phyloP scores from a whole-genome alignment of 1,284 basidiomycete species.

The Violaceomyces palustris region DNA sequence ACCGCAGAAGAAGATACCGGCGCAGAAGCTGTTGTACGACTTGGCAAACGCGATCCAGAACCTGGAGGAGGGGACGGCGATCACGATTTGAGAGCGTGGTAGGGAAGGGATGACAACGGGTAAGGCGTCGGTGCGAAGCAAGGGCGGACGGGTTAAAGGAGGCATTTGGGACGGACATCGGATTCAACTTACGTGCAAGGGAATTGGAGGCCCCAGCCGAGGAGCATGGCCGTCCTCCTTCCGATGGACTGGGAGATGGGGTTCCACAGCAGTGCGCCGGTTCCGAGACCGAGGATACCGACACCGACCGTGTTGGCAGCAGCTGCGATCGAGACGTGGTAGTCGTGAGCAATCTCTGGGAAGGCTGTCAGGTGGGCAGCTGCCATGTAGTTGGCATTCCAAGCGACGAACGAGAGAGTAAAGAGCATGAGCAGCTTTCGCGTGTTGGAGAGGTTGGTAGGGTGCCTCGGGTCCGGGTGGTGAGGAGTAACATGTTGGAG shows the following conservation, averaged over 20 bases:
- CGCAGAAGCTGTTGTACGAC: slow-evolving; percentile 24
- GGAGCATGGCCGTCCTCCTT: slow-evolving; percentile 49
- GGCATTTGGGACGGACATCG: too few species aligned
- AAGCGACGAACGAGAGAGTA: slow-evolving; percentile 37
- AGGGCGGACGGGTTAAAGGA: too few species aligned
- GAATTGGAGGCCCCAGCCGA: slow-evolving; percentile 51
- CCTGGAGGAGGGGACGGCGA: too few species aligned
- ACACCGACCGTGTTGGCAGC: slow-evolving; percentile 53
- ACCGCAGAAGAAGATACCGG: slow-evolving; percentile 32
- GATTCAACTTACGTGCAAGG: too few species aligned
- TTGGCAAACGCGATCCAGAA: slow-evolving; percentile 49
- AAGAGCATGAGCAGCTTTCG: slow-evolving; percentile 48
- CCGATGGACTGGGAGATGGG: slow-evolving; percentile 41
- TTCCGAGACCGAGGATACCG: slow-evolving; percentile 52
- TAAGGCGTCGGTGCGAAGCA: too few species aligned
- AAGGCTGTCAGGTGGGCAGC: slow-evolving; percentile 36
- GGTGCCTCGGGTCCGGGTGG: slow-evolving; percentile 28
- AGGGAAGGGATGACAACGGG: too few species aligned
- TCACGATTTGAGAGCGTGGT: too few species aligned
- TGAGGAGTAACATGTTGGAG: too few species aligned
- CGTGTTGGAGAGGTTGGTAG: slow-evolving; percentile 34
- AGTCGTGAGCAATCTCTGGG: slow-evolving; percentile 33
- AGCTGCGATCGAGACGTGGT: slow-evolving; percentile 32
- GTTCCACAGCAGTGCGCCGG: slow-evolving; percentile 50
- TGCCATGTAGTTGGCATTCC: slow-evolving; percentile 46